Base-by-base conservation (phyloP, 108 stramenopile species). In the Skeletonema potamos region DNA sequence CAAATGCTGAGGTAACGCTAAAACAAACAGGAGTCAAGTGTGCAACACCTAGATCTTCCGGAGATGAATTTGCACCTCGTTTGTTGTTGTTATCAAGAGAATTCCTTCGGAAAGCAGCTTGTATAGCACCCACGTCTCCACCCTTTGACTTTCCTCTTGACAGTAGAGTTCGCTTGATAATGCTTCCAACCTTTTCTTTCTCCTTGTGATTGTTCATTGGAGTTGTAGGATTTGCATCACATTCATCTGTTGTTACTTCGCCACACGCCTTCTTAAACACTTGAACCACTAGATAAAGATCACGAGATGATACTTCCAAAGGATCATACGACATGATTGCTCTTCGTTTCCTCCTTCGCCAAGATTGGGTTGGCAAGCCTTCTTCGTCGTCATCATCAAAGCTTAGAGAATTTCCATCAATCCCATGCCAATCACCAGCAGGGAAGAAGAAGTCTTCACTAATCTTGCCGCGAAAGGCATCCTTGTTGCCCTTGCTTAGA, bases 361-460 rank as follows among this genome's bases (percentile, higher is more conserved):
- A 89, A 12, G 82, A 64, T 58, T 81, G 69, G 9, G 63, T 70
- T 6, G 64, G 37, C 7, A 39, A 57, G 17, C 55, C 61, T 30
- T 76, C 79, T 17, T 39, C 43, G 24, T 58, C 26, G 1, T 55
- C 62, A 55, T 75, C 84, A 39, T 79, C 64, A 27, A 41, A 41
- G 24, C 54, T 51, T 27, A 4, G 58, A 2, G 75, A 55, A 61
- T 77, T 75, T 4, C 84, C 55, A 6, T 76, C 59, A 11, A 90
- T 57, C 46, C 64, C 77, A 12, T 74, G 70, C 91, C 91, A 92
- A 61, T 92, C 69, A 11, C 94, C 94, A 1, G 90, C 89, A 2
- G 91, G 91, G 70, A 92, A 95, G 60, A 81, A 87, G 70, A 92
- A 95, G 43, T 92, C 91, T 56, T 95, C 91, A 55, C 86, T 91